phyloP scores from a whole-genome alignment of 306 rosid species.

The Carpinus fangiana region DNA sequence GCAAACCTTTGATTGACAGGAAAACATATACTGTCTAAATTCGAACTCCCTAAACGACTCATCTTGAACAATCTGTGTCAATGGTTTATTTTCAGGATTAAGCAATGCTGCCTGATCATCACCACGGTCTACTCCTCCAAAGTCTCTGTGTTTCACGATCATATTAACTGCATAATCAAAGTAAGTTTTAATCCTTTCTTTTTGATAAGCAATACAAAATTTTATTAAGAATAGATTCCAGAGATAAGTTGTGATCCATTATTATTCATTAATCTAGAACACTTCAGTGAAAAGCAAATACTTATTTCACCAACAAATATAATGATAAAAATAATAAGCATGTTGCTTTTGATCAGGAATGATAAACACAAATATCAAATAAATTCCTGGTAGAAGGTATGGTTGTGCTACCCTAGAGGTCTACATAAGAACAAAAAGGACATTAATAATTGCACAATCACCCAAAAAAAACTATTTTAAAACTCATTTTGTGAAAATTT shows the following conservation, averaged over 20 bases:
- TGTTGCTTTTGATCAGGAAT: not conserved
- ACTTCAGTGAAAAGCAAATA: not conserved
- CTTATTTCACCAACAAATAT: not conserved
- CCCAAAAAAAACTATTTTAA: not conserved
- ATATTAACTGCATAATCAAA: slow-evolving; percentile 56
- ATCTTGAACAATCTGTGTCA: slow-evolving; percentile 91
- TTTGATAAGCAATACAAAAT: slow-evolving; percentile 18
- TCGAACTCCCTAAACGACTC: slow-evolving; percentile 98
- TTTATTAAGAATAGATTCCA: no score
- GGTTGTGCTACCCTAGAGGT: not conserved
- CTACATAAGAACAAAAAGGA: not conserved
- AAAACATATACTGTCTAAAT: slow-evolving; percentile 91
- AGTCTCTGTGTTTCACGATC: slow-evolving; percentile 78
- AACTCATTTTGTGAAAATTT: not conserved
- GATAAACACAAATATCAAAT: not conserved
- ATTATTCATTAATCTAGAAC: not conserved
- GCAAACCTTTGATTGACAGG: slow-evolving; percentile 90
- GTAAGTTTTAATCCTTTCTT: slow-evolving; percentile 26
- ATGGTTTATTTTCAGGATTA: slow-evolving; percentile 73
- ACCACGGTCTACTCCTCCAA: slow-evolving; percentile 84
- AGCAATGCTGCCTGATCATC: slow-evolving; percentile 91
- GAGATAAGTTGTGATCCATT: no score
- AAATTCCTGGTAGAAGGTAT: not conserved
- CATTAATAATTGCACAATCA: not conserved
- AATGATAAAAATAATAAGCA: not conserved